Evolutionary conservation across 108 stramenopile genomes (phyloP), one percentile per base, ranked within the genome.

Genomic region (Nitzschia sp.): DNA sequence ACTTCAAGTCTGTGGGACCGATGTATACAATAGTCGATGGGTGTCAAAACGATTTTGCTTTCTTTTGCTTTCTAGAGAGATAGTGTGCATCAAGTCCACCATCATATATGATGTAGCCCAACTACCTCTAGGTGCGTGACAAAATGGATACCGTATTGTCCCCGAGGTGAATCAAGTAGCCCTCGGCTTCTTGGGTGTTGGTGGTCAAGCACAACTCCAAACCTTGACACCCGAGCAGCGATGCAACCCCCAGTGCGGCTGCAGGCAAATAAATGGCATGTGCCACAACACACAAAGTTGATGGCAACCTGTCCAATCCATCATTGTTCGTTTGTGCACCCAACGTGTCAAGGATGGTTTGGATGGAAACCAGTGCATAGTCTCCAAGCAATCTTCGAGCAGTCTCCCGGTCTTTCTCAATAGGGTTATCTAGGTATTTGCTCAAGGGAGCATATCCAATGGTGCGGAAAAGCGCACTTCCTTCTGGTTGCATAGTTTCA

Each of bases 201-300:
- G 73, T 67, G 37, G 69, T 26, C 8, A 83, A 41, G 12, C 67
- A 53, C 10, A 75, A 8, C n/a, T 83, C 79, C 8, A 73, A 41
- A 19, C 58, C 57, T 41, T 64, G 37, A 53, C 76, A 80, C 20
- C 53, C 77, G 9, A 70, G 43, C 37, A 73, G 29, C 6, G 64
- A 53, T 0, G 79, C 76, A 39, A 78, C 65, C 24, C 69, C 61
- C 48, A 83, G 56, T 12, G 77, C 78, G 20, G 73, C 73, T 8
- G 79, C 57, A 3, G 83, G 83, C 44, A 80, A 54, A 69, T 83
- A 83, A 40, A 83, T 71, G 14, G 83, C 83, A 67, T 83, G 83
- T 19, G 62, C 79, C 19, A 80, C 64, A 48, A 83, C 51, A 56
- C 67, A 58, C 11, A 83, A 65, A 0, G 78, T 82, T 14, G 42